Percentiles rank a stretch among this genome's conserved stretches.
Evolutionary conservation across 1,284 basidiomycete species (phyloP).

Genomic region (Meripilus lineatus): DNA sequence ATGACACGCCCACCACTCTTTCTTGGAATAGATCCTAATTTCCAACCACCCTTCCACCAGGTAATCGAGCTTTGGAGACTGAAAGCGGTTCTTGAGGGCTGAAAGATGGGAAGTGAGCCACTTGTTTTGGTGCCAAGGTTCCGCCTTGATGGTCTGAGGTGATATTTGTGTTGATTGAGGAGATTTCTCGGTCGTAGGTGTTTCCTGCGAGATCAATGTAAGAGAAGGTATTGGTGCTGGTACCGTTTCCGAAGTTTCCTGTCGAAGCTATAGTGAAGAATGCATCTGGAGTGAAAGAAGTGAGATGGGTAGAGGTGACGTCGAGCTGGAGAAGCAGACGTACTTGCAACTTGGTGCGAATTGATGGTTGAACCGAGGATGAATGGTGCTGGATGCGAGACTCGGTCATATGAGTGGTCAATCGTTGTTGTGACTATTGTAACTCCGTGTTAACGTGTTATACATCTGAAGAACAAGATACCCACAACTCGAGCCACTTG

Average conservation of each 20-base stretch:
- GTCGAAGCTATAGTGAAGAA: conserved; percentile 43
- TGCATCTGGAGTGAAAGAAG: too few relatives aligned
- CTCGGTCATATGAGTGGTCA: conserved; percentile 66
- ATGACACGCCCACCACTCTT: too few relatives aligned
- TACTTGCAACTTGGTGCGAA: conserved; percentile 55
- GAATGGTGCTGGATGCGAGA: conserved; percentile 53
- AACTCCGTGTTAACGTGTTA: conserved; percentile 1
- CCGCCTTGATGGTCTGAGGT: conserved; percentile 56
- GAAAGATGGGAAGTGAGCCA: conserved; percentile 12
- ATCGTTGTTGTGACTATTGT: conserved; percentile 45
- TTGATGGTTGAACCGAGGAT: conserved; percentile 51
- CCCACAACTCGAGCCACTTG: conserved; percentile 48
- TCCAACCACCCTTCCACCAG: conserved; percentile 29
- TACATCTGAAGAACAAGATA: conserved; percentile 3
- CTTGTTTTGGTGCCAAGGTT: conserved; percentile 36
- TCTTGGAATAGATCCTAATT: not conserved
- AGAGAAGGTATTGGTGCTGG: conserved; percentile 60
- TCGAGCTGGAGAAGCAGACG: conserved; percentile 12
- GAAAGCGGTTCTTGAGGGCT: conserved; percentile 9
- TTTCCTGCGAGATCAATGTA: conserved; percentile 58
- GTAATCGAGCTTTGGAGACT: conserved; percentile 34
- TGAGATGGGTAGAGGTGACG: not conserved
- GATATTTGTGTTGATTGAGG: conserved; percentile 56
- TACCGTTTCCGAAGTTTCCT: conserved; percentile 62
- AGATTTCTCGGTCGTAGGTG: conserved; percentile 57